These are phyloP conservation scores for Nidularia pulvinata DNA, from an alignment of 768 basidiomycete species.

Conservation along the genomic window DNA sequence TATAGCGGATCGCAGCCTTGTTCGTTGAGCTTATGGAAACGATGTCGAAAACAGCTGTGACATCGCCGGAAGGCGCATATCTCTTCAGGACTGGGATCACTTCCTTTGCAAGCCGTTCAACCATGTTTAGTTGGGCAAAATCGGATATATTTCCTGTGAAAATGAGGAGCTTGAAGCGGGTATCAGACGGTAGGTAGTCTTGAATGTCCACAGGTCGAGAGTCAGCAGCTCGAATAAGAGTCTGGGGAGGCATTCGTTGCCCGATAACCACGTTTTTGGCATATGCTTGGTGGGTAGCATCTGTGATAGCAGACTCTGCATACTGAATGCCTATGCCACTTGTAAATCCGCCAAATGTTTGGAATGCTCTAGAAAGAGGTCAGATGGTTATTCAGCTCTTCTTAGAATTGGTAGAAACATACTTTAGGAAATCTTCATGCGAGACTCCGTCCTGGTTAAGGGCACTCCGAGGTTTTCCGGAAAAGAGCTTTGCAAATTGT, in stretches of 20 bases:
- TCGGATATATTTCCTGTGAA: slow-evolving; percentile 47
- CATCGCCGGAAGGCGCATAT: slow-evolving; percentile 22
- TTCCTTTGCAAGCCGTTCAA: slow-evolving; percentile 27
- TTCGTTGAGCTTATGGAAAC: slow-evolving; percentile 32
- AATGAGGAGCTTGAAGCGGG: slow-evolving; percentile 53
- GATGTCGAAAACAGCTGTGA: slow-evolving; percentile 40
- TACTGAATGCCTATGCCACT: slow-evolving; percentile 59
- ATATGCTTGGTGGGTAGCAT: slow-evolving; percentile 27
- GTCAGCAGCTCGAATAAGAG: slow-evolving; percentile 50
- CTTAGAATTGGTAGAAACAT: slow-evolving; percentile 3
- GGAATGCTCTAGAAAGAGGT: slow-evolving; percentile 36
- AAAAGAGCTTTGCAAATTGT: slow-evolving; percentile 64
- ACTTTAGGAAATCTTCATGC: slow-evolving; percentile 51
- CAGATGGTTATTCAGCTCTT: background rate
- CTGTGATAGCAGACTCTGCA: slow-evolving; percentile 40
- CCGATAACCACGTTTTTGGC: slow-evolving; percentile 46
- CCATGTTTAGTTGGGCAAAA: slow-evolving; percentile 18
- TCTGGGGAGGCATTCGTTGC: slow-evolving; percentile 49
- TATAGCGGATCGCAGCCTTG: slow-evolving; percentile 38
- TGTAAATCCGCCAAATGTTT: slow-evolving; percentile 53
- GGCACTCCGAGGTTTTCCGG: slow-evolving; percentile 58
- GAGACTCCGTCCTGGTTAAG: slow-evolving; percentile 47
- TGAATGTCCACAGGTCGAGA: slow-evolving; percentile 50
- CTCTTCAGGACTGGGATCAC: slow-evolving; percentile 26
- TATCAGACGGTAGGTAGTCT: slow-evolving; percentile 48